Percentiles rank a stretch among this genome's conserved stretches.
phyloP scores from a whole-genome alignment of 2,329 filamentous ascomycete genomes.

The Volutella citrinella region DNA sequence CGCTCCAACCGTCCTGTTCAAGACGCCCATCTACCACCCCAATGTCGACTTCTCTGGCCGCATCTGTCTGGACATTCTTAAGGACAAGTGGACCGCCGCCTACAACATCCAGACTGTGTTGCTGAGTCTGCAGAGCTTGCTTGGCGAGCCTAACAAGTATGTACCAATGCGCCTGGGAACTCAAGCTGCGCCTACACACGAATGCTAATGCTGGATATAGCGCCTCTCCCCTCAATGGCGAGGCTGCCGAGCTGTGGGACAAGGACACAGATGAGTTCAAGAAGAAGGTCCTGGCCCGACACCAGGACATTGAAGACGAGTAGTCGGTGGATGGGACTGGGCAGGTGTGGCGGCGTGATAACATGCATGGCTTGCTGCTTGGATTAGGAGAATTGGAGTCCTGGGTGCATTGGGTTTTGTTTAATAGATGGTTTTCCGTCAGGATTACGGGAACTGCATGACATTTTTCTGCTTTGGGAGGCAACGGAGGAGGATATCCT shows the following conservation, averaged over 20 bases:
- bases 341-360: constrained; percentile 13
- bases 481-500: constrained; percentile 16
- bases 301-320: constrained; percentile 64
- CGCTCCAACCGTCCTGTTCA: constrained; percentile 89
- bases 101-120: constrained; percentile 95
- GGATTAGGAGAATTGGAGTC: constrained; percentile 42
- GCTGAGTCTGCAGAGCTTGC: constrained; percentile 87
- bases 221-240: constrained; percentile 89
- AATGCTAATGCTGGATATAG: constrained; percentile 44
- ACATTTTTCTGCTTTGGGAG: constrained; percentile 19
- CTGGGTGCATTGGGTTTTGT: constrained; percentile 28
- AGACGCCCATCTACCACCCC: constrained; percentile 98
- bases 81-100: constrained; percentile 98
- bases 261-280: constrained; percentile 85
- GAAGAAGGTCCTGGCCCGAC: constrained; percentile 63
- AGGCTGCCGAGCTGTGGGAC: constrained; percentile 95
- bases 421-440: constrained; percentile 29
- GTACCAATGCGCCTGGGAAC: constrained; percentile 30
- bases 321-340: too few species aligned
- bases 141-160: constrained; percentile 98
- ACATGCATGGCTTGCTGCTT: constrained; percentile 19
- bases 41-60: constrained; percentile 97
- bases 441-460: constrained; percentile 33
- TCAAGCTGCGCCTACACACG: background rate
- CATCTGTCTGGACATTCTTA: constrained; percentile 96